phyloP scores from a whole-genome alignment of 441 rosid genomes.

The Syzygium syzygioides region DNA sequence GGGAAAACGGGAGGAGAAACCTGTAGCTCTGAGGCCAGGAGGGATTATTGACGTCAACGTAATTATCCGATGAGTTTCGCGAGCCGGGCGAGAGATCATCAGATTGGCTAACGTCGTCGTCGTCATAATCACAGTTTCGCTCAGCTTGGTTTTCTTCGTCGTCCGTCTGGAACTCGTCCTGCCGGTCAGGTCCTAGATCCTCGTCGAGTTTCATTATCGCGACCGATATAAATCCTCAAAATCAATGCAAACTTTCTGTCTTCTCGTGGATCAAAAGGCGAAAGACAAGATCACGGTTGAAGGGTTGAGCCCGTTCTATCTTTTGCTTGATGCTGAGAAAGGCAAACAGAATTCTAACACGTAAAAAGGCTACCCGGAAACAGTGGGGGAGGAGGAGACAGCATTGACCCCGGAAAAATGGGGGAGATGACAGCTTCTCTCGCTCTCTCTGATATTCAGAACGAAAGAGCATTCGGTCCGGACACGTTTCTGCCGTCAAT shows the following conservation, averaged over 20 bases:
- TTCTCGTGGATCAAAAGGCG: background rate
- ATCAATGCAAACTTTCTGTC: background rate
- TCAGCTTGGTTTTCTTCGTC: constrained; percentile 78
- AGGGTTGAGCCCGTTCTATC: background rate
- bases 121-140: constrained; percentile 22
- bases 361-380: background rate
- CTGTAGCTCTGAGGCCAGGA: constrained; percentile 86
- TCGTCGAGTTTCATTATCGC: constrained; percentile 54
- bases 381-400: background rate
- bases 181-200: constrained; percentile 52
- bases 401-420: too few relatives aligned
- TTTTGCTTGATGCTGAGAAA: background rate
- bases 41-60: background rate
- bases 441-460: background rate
- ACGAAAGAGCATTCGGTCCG: background rate
- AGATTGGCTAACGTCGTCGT: constrained; percentile 13
- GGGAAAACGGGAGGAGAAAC: constrained; percentile 15
- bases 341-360: background rate
- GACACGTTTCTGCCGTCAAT: background rate
- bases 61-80: constrained; percentile 6
- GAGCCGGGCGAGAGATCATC: background rate
- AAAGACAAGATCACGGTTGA: background rate
- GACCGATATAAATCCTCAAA: background rate
- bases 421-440: background rate
- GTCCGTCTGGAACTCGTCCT: constrained; percentile 55